Evolutionary conservation across 2,329 filamentous ascomycete species (phyloP), one percentile per base, ranked within the genome.

Genomic region (Penicillium paneum): DNA sequence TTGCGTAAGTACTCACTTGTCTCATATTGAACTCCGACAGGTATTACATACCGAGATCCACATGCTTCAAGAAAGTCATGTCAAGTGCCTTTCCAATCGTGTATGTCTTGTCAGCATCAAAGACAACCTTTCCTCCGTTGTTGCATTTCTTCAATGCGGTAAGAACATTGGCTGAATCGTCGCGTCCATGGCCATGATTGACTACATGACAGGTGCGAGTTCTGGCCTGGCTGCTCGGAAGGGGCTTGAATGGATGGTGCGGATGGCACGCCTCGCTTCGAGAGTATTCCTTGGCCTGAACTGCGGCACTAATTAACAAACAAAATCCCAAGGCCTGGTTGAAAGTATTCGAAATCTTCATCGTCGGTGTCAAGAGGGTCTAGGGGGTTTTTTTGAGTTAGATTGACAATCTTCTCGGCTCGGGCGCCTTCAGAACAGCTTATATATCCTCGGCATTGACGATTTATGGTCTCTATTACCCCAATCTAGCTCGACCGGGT

Each of bases 51-150:
- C 82, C 80, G 5, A 88, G 72, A 67, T 90, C 86, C 29, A 89
- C 78, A 59, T 82, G 75, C 40, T 83, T 76, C 17, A 89, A 72
- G 67, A 86, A 87, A 0, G 83, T 87, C 61, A 89, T 70, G 62
- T 89, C 83, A 32, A 89, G 67, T 0, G 85, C 83, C 0, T 83
- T 87, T 13, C 80, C 84, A 56, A 89, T 80, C 1, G 78, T 82
- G 65, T 88, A 89, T 4, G 75, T 77, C 54, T 77, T 73, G 29
- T 81, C 79, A 17, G 75, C 72, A 3, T 79, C 75, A 43, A 88
- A 82, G 2, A 87, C 75, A 5, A 87, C 80, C 12, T 81, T 82
- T 8, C 85, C 85, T 11, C 84, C 84, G 55, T 83, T 72, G 63
- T 87, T 88, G 70, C 85, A 88, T 54, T 76, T 64, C 41, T 83